Percentiles rank a stretch among this genome's conserved stretches.
phyloP scores from a whole-genome alignment of 768 basidiomycete genomes.

The Pholiota microspora region DNA sequence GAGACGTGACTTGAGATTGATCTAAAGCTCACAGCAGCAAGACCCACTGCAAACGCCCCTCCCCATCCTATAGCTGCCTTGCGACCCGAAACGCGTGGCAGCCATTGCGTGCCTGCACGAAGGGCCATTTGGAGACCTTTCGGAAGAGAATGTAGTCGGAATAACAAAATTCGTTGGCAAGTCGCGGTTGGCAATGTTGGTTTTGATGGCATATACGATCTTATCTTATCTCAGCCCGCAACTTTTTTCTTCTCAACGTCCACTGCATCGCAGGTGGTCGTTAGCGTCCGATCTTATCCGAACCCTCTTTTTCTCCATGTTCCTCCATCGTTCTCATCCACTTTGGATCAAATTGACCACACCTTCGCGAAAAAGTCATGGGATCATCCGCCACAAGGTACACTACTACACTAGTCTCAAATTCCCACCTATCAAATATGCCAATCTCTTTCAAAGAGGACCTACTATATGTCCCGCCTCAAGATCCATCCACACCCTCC shows the following conservation, averaged over 20 bases:
- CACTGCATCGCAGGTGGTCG: too few relatives aligned
- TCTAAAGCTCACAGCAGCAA: slow-evolving; percentile 37
- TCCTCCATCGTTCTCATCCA: too few relatives aligned
- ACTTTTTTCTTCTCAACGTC: neutral
- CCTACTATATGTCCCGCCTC: too few relatives aligned
- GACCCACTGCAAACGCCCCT: slow-evolving; percentile 37
- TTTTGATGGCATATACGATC: slow-evolving; percentile 14
- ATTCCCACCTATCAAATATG: neutral
- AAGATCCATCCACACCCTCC: too few relatives aligned
- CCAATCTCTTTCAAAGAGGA: neutral
- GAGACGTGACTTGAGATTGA: slow-evolving; percentile 34
- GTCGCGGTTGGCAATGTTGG: neutral
- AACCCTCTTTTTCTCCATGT: too few relatives aligned
- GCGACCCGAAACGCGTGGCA: slow-evolving; percentile 21
- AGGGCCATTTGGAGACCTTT: slow-evolving; percentile 25
- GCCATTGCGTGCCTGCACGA: slow-evolving; percentile 24
- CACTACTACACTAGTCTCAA: neutral
- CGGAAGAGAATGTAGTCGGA: neutral
- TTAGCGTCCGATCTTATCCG: too few relatives aligned
- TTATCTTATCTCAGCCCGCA: slow-evolving; percentile 25
- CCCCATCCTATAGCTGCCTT: slow-evolving; percentile 33
- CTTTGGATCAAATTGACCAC: too few relatives aligned
- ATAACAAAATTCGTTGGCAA: slow-evolving; percentile 8
- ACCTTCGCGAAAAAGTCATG: neutral
- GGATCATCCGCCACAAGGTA: neutral